Evolutionary conservation across 148 eudicot genomes (phyloP), one percentile per base, ranked within the genome.

Genomic region (Mesembryanthemum crystallinum): DNA sequence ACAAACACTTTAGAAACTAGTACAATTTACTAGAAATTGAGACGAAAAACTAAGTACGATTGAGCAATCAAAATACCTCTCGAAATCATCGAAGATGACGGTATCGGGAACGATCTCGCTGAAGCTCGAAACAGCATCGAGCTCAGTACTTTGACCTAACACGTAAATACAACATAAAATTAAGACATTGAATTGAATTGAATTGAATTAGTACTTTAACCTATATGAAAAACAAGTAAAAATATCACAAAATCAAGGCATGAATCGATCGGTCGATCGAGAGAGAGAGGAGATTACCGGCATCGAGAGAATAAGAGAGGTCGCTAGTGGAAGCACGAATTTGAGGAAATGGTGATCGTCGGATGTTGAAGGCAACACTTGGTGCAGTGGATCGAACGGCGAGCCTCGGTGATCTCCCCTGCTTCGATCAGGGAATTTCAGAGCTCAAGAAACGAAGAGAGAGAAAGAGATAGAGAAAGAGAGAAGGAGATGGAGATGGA

Each of bases 101-200:
- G 98, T 94, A 78, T 94, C 98, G 4, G 97, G 98, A 81, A 94
- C 98, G 57, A 92, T 92, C 87, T 92, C 93, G 67, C 98, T 94
- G 78, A 87, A 88, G 61, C 72, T 82, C 35, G 92, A 85, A 55
- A 94, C 90, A 71, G 92, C 87, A 81, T 90, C 98, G 33, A 90
- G 84, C 67, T 94, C 98, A 42, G 90, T 88, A 29, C 77, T 85
- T 24, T 82, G 61, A 82, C 89, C 98, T 94, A 11, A 8, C 12
- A 73, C 66, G 43, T 28, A 21, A 63, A 51, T n/a, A 0, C 4
- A 35, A 25, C 32, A 27, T 18, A 67, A 57, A 60, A 8, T 12
- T 18, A 45, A 10, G 14, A 45, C 12, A 45, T 45, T 45, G 11
- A 8, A 43, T n/a, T n/a, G n/a, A n/a, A n/a, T n/a, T n/a, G n/a